Conservation (phyloP, 805 yeast species). For the Candida nanaspora region DNA sequence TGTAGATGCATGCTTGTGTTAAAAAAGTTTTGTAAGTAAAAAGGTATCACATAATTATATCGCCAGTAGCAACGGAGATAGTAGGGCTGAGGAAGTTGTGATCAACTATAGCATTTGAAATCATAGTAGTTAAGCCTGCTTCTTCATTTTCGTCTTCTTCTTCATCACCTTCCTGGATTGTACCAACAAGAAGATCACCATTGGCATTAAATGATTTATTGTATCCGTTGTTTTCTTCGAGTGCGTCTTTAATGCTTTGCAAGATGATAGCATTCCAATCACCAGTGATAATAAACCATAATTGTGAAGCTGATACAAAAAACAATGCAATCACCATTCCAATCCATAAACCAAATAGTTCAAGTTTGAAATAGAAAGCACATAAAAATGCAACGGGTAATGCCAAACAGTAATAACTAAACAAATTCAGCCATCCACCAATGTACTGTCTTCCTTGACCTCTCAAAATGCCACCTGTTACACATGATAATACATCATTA, state of each 20-base stretch:
- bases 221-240: constrained; percentile 6
- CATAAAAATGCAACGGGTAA: constrained; percentile 57
- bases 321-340: constrained; percentile 27
- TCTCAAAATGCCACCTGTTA: constrained; percentile 46
- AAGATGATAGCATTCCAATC: constrained; percentile 25
- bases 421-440: constrained; percentile 44
- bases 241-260: constrained; percentile 22
- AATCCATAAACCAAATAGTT: constrained; percentile 30
- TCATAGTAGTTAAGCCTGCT: constrained; percentile 10
- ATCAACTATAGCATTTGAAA: constrained; percentile 13
- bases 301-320: constrained; percentile 43
- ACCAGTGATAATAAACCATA: constrained; percentile 18
- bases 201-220: background rate
- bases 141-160: constrained; percentile 3
- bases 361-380: constrained; percentile 43
- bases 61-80: constrained; percentile 10
- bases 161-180: constrained; percentile 2
- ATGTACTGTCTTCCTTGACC: constrained; percentile 55
- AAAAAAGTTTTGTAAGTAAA: no score
- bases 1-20: no score
- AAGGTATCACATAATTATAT: constrained; percentile 2
- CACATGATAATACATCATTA: constrained; percentile 41
- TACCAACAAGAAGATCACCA: background rate
- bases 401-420: constrained; percentile 64
- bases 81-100: constrained; percentile 22